Base-by-base conservation (phyloP, 257 asterid species). In the Craterostigma plantagineum region DNA sequence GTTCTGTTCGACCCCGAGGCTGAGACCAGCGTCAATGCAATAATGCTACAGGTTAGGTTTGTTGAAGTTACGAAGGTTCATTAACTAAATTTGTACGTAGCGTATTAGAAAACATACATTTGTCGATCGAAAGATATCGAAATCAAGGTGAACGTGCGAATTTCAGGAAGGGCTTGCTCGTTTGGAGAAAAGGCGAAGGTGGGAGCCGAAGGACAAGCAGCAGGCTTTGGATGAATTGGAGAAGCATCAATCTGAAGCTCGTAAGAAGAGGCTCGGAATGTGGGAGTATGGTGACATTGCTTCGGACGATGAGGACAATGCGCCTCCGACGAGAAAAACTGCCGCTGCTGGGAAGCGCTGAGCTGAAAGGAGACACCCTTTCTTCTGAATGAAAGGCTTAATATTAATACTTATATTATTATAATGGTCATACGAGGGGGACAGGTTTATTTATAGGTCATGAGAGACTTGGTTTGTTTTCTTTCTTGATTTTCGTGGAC, bases 251-350 rank as follows among this genome's bases (percentile, higher is more conserved):
- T 55, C 60, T 0, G 94, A 77, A 63, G 99, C 99, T 13, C 79
- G 79, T 0, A 56, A 52, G 34, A 62, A 69, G 64, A 72, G 96
- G 13, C 68, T 53, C 0, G 85, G 84, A 2, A 90, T 90, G 96
- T 90, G 99, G 99, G 96, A 90, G 64, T 90, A 83, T 1, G 99
- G 99, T 8, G 94, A 90, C 60, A 68, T 90, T 18, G 78, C 80
- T 53, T 90, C 99, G 0, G 99, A 90, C 14, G 99, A 90, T 0
- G 99, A 90, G 60, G 99, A 90, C 13, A 7, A 46, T 9, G 81
- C 10, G 1, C 42, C 43, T 15, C 80, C 86, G 36, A 69, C 92
- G 0, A 59, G 48, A 0, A 66, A 82, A 70, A 79, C 67, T 65
- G 69, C 82, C 49, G 91, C 90, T 1, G 98, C 40, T 8, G 40